Evolutionary conservation across 768 basidiomycete genomes (phyloP).

Genomic region (Panaeolus papilionaceus): DNA sequence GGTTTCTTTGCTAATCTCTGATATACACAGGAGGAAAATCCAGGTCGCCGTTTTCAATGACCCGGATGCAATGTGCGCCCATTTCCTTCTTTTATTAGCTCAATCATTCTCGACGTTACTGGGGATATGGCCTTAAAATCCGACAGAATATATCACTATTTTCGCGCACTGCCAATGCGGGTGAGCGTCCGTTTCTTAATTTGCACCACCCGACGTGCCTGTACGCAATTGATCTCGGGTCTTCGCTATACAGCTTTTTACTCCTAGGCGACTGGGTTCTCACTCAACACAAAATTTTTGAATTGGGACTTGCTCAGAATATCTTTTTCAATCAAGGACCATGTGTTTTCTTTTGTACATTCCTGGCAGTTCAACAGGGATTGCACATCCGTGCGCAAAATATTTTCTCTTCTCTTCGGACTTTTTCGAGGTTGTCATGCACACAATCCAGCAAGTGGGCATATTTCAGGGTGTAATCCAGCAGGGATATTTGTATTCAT

Average conservation of each 20-base stretch:
- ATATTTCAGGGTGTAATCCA: neutral
- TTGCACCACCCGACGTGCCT: neutral
- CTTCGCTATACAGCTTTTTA: neutral
- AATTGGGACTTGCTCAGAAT: neutral
- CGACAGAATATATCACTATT: slow-evolving; percentile 5
- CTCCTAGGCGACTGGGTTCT: neutral
- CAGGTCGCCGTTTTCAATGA: neutral
- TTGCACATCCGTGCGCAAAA: neutral
- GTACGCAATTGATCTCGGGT: neutral
- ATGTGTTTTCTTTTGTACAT: neutral
- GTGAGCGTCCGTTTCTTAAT: neutral
- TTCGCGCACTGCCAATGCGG: neutral
- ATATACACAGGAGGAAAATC: too few species aligned
- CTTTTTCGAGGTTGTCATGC: neutral
- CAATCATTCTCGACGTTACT: neutral
- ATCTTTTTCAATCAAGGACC: neutral
- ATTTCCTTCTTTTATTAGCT: neutral
- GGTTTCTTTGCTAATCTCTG: neutral
- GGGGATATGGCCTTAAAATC: neutral
- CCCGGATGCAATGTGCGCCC: neutral
- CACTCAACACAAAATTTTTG: neutral
- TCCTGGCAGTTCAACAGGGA: neutral
- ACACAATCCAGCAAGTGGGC: neutral
- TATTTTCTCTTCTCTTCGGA: neutral
- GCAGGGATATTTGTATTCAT: neutral